Evolutionary conservation across 768 basidiomycete species (phyloP).

Genomic region (Suillus discolor): DNA sequence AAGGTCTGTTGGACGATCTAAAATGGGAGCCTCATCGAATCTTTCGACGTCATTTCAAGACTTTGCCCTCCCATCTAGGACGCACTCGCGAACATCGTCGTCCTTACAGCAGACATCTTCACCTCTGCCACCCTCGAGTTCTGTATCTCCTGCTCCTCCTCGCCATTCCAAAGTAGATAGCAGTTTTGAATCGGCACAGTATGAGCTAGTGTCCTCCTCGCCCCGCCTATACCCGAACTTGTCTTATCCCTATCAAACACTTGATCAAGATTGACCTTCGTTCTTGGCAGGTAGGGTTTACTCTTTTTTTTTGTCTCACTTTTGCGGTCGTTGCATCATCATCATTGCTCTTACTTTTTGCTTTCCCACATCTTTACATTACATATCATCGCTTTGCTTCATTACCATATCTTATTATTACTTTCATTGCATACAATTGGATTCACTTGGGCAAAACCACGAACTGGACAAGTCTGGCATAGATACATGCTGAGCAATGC

Average conservation of each 20-base stretch:
- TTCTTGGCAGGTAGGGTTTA: neutral
- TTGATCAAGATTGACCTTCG: constrained; percentile 43
- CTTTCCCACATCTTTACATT: constrained; percentile 5
- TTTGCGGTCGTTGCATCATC: neutral
- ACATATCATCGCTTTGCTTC: constrained; percentile 1
- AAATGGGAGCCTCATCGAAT: constrained; percentile 20
- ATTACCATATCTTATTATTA: constrained; percentile 3
- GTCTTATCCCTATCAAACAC: constrained; percentile 58
- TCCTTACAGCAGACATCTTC: constrained; percentile 16
- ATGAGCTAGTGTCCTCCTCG: constrained; percentile 58
- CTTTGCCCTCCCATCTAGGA: constrained; percentile 18
- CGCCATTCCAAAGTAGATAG: constrained; percentile 35
- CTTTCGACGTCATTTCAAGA: constrained; percentile 35
- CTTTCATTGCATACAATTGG: constrained; percentile 1
- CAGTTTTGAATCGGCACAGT: constrained; percentile 66
- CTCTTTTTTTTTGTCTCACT: neutral
- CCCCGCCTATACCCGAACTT: constrained; percentile 47
- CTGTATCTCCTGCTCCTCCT: constrained; percentile 31
- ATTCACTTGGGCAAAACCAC: neutral
- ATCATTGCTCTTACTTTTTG: neutral
- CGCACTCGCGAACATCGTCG: constrained; percentile 13
- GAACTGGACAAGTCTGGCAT: neutral
- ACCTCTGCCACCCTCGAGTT: constrained; percentile 21
- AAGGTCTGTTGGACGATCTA: constrained; percentile 23
- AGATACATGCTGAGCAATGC: neutral